Conservation (phyloP, 2,329 filamentous ascomycete genomes). For the Curvularia lunata region DNA sequence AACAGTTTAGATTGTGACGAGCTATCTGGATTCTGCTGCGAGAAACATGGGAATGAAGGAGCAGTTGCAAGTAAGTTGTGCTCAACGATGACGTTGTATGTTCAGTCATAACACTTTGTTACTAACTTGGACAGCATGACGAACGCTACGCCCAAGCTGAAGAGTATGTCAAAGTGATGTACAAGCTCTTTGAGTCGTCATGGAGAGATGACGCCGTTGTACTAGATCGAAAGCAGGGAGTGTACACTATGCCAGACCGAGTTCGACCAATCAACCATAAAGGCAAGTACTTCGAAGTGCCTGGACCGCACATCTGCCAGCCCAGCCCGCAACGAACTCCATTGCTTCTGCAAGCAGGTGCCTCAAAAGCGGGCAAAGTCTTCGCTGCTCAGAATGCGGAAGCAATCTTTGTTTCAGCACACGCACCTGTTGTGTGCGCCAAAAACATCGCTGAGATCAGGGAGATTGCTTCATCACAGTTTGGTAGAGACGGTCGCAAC, state of each 20-base stretch:
- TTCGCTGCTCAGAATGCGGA: slow-evolving; percentile 76
- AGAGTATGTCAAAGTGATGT: slow-evolving; percentile 72
- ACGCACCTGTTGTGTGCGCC: slow-evolving; percentile 66
- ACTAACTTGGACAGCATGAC: slow-evolving; percentile 59
- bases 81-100: too few species aligned
- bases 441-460: slow-evolving; percentile 70
- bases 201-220: slow-evolving; percentile 72
- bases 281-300: slow-evolving; percentile 68
- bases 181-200: slow-evolving; percentile 71
- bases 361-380: slow-evolving; percentile 67
- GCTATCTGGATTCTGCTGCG: slow-evolving; percentile 71
- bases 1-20: slow-evolving; percentile 64
- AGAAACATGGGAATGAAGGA: slow-evolving; percentile 65
- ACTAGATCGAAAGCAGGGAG: slow-evolving; percentile 62
- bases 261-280: slow-evolving; percentile 71
- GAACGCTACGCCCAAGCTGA: slow-evolving; percentile 72
- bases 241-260: slow-evolving; percentile 65
- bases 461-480: slow-evolving; percentile 58
- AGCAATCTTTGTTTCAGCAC: slow-evolving; percentile 72
- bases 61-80: slow-evolving; percentile 61
- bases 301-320: slow-evolving; percentile 71
- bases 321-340: slow-evolving; percentile 72
- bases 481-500: slow-evolving; percentile 63
- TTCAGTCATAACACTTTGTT: slow-evolving; percentile 64
- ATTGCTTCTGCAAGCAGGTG: slow-evolving; percentile 72